phyloP scores from a whole-genome alignment of 2,329 filamentous ascomycete genomes.

The Harringtonia aguacate region DNA sequence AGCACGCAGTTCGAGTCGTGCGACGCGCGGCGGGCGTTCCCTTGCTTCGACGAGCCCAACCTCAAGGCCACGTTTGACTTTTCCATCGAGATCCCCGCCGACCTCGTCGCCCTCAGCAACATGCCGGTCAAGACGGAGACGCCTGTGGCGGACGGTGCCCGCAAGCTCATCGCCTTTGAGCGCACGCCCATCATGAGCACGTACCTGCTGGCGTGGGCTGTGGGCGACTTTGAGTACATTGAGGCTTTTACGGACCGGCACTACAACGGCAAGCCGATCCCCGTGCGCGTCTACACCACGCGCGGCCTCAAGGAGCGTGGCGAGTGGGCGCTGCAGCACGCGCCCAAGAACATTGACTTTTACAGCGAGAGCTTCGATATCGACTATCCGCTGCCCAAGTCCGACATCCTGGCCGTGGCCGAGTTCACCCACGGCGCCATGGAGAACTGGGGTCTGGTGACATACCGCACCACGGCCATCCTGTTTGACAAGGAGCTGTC shows the following conservation, averaged over 20 bases:
- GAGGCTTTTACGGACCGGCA: conserved; percentile 82
- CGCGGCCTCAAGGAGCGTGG: conserved; percentile 90
- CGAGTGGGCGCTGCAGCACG: conserved; percentile 78
- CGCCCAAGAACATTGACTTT: conserved; percentile 88
- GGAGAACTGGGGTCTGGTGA: conserved; percentile 96
- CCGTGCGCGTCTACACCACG: conserved; percentile 92
- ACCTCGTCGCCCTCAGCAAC: conserved; percentile 84
- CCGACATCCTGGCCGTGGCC: conserved; percentile 81
- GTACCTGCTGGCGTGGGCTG: conserved; percentile 83
- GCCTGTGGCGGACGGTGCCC: conserved; percentile 29
- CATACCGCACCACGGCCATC: conserved; percentile 88
- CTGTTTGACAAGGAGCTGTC: conserved; percentile 93
- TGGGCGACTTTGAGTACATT: conserved; percentile 94
- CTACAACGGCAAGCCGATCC: conserved; percentile 80
- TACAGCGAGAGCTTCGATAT: conserved; percentile 93
- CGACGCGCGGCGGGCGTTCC: conserved; percentile 89
- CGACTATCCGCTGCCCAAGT: conserved; percentile 87
- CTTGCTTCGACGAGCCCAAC: conserved; percentile 96
- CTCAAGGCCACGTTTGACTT: conserved; percentile 95
- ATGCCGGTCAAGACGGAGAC: conserved; percentile 76
- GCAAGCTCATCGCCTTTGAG: conserved; percentile 67
- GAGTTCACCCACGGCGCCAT: conserved; percentile 84
- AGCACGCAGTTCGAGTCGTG: conserved; percentile 97
- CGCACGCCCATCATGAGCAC: conserved; percentile 85
- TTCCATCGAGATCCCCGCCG: conserved; percentile 79